Conservation (phyloP, 495 filamentous ascomycete species). For the Choiromyces venosus region DNA sequence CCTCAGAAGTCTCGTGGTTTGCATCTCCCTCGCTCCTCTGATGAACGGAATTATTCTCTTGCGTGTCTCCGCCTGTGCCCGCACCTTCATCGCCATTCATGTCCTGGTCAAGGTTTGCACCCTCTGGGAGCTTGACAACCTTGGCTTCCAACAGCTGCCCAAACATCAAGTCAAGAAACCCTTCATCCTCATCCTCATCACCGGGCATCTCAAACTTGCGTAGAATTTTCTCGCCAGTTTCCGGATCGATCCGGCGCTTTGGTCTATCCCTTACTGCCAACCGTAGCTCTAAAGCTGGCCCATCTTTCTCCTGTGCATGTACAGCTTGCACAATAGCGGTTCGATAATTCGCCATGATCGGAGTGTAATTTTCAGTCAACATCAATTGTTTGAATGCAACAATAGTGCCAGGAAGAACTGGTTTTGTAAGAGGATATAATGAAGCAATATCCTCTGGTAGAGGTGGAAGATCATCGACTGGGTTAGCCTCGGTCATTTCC, state of each 20-base stretch:
- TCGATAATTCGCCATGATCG: constrained; percentile 60
- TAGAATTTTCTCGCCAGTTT: constrained; percentile 57
- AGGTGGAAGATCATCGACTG: constrained; percentile 57
- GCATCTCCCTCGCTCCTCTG: not conserved
- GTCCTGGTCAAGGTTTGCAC: not conserved
- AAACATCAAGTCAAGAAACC: constrained; percentile 51
- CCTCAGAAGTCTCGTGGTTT: not conserved
- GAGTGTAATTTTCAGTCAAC: constrained; percentile 73
- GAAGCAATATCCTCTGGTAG: constrained; percentile 59
- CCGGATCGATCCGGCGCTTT: constrained; percentile 49
- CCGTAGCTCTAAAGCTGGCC: constrained; percentile 53
- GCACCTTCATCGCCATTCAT: not conserved
- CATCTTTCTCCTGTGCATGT: constrained; percentile 43
- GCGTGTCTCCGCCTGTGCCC: not conserved
- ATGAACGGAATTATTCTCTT: not conserved
- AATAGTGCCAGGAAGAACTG: constrained; percentile 57
- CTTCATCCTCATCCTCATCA: constrained; percentile 51
- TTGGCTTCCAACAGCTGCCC: constrained; percentile 59
- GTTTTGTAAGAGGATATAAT: constrained; percentile 53
- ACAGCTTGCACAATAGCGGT: constrained; percentile 60
- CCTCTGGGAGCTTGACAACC: constrained; percentile 48
- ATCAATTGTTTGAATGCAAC: constrained; percentile 75
- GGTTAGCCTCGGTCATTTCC: constrained; percentile 22
- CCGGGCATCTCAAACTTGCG: constrained; percentile 64
- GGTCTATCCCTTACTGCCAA: constrained; percentile 61